These are phyloP conservation scores for Plasmopara halstedii DNA, from an alignment of 352 stramenopile genomes.

Conservation along the genomic window DNA sequence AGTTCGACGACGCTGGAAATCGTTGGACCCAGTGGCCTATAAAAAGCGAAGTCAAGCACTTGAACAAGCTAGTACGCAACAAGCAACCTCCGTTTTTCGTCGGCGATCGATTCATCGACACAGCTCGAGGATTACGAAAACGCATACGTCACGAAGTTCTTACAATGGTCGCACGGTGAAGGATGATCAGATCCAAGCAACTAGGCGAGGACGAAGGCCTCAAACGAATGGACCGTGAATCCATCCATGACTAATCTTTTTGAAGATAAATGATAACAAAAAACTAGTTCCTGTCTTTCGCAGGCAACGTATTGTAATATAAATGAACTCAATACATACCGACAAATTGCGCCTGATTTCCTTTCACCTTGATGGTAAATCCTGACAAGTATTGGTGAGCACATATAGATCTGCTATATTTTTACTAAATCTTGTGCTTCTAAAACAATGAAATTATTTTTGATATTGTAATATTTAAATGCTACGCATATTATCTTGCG, in stretches of 20 bases:
- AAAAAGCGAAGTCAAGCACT: constrained; percentile 21
- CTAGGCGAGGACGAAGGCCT: background rate
- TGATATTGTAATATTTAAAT: too few species aligned
- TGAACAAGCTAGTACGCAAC: constrained; percentile 11
- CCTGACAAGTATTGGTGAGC: too few species aligned
- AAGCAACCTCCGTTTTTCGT: constrained; percentile 43
- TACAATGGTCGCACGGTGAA: constrained; percentile 26
- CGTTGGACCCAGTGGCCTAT: constrained; percentile 31
- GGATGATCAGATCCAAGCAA: background rate
- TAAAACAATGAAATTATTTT: too few species aligned
- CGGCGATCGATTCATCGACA: constrained; percentile 27
- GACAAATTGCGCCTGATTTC: too few species aligned
- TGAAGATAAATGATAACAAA: too few species aligned
- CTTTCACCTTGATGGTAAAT: too few species aligned
- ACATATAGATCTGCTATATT: too few species aligned
- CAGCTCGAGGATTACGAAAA: constrained; percentile 1
- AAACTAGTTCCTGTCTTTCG: too few species aligned
- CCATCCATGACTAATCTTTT: background rate
- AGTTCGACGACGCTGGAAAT: constrained; percentile 33
- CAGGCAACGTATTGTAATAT: too few species aligned
- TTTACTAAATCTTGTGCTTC: too few species aligned
- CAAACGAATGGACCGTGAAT: background rate
- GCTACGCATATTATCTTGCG: too few species aligned
- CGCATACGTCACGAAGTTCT: constrained; percentile 26
- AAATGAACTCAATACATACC: too few species aligned